Evolutionary conservation across 345 rosid species (phyloP).

Genomic region (Garcia nutans): DNA sequence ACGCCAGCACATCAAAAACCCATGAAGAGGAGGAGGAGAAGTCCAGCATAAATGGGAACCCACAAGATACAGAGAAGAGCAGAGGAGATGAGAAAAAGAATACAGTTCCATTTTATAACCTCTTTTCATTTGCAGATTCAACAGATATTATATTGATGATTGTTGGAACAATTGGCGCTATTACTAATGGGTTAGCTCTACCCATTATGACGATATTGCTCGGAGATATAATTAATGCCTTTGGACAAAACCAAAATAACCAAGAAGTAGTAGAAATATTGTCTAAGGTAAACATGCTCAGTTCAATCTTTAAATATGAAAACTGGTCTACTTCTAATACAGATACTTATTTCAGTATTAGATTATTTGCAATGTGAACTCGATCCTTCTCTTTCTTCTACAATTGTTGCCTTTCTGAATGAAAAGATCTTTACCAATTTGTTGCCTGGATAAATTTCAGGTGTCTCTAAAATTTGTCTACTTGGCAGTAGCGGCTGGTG

Average conservation of each 20-base stretch:
- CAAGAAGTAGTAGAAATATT: slow-evolving; percentile 37
- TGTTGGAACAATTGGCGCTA: slow-evolving; percentile 65
- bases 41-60: slow-evolving; percentile 16
- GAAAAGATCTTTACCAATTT: not conserved
- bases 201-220: slow-evolving; percentile 80
- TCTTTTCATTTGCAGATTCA: slow-evolving; percentile 75
- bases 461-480: slow-evolving; percentile 71
- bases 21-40: slow-evolving; percentile 33
- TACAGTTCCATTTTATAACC: slow-evolving; percentile 67
- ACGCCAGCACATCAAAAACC: slow-evolving; percentile 46
- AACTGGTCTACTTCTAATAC: not conserved
- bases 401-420: not conserved
- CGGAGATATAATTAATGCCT: slow-evolving; percentile 63
- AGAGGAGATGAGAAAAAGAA: slow-evolving; percentile 51
- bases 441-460: slow-evolving; percentile 30
- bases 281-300: slow-evolving; percentile 48
- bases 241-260: slow-evolving; percentile 56
- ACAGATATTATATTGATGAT: slow-evolving; percentile 59
- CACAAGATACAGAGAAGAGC: slow-evolving; percentile 25
- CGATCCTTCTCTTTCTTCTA: no score
- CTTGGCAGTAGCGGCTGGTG: slow-evolving; percentile 66
- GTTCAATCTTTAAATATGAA: not conserved
- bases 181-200: slow-evolving; percentile 62
- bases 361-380: not conserved
- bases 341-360: not conserved